Evolutionary conservation across 1,284 basidiomycete species (phyloP).

Genomic region (Microbotryum violaceum): DNA sequence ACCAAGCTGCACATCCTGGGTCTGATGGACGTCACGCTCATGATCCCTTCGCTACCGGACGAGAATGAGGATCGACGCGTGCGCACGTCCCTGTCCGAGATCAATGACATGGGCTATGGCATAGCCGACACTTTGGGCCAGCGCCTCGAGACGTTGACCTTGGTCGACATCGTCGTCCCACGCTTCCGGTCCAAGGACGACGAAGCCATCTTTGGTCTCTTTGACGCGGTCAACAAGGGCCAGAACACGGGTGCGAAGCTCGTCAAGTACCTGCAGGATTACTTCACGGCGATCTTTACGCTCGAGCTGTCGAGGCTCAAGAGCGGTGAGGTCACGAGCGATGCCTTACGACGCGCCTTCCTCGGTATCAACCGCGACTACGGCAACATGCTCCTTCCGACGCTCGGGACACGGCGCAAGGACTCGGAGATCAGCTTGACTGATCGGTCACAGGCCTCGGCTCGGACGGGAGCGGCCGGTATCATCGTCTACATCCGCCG

Average conservation of each 20-base stretch:
- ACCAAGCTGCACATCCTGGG: slow-evolving; percentile 78
- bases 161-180: slow-evolving; percentile 89
- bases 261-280: slow-evolving; percentile 69
- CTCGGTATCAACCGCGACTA: slow-evolving; percentile 67
- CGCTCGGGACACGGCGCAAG: slow-evolving; percentile 41
- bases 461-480: slow-evolving; percentile 70
- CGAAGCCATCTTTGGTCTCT: slow-evolving; percentile 95
- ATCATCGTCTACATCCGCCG: slow-evolving; percentile 78
- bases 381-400: slow-evolving; percentile 53
- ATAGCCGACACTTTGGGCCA: slow-evolving; percentile 90
- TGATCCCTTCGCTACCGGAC: slow-evolving; percentile 75
- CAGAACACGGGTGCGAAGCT: slow-evolving; percentile 42
- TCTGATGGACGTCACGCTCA: slow-evolving; percentile 95
- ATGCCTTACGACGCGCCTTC: slow-evolving; percentile 79
- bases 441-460: slow-evolving; percentile 19
- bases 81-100: slow-evolving; percentile 80
- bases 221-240: slow-evolving; percentile 59
- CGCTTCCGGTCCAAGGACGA: slow-evolving; percentile 68
- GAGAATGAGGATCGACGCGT: slow-evolving; percentile 86
- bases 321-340: slow-evolving; percentile 49
- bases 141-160: slow-evolving; percentile 63
- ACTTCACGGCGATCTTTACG: slow-evolving; percentile 59
- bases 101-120: slow-evolving; percentile 91
- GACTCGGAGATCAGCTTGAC: slow-evolving; percentile 34
- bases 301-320: slow-evolving; percentile 53